These are phyloP conservation scores for Quambalaria eucalypti DNA, from an alignment of 1,284 basidiomycete species.

Conservation along the genomic window DNA sequence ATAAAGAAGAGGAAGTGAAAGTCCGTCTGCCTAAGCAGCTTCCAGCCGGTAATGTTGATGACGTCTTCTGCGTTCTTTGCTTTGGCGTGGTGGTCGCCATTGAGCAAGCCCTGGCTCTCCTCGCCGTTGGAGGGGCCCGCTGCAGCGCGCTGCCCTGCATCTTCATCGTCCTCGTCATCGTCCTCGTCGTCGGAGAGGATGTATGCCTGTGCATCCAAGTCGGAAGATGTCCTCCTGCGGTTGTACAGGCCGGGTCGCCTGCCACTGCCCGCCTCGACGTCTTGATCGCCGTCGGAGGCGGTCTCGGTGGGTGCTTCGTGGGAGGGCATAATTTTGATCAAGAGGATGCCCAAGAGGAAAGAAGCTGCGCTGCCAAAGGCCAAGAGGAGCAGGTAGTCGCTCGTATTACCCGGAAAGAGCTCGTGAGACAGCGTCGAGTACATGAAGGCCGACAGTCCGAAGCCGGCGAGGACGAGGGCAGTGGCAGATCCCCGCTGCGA, in stretches of 20 bases:
- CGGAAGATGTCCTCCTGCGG: slow-evolving; percentile 23
- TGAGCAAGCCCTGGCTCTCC: slow-evolving; percentile 2
- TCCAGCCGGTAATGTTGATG: slow-evolving; percentile 53
- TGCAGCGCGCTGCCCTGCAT: not conserved
- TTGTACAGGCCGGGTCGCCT: not conserved
- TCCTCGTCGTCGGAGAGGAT: slow-evolving; percentile 8
- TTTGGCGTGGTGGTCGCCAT: not conserved
- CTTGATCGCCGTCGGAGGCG: not conserved
- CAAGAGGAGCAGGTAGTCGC: slow-evolving; percentile 61
- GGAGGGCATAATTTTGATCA: slow-evolving; percentile 57
- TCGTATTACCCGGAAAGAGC: slow-evolving; percentile 63
- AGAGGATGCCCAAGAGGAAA: slow-evolving; percentile 60
- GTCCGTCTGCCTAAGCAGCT: slow-evolving; percentile 54
- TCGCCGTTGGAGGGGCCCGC: not conserved
- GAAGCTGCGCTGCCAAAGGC: slow-evolving; percentile 62
- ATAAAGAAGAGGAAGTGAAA: slow-evolving; percentile 68
- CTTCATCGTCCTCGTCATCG: not conserved
- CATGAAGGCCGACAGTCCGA: slow-evolving; percentile 70
- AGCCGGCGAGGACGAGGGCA: slow-evolving; percentile 68
- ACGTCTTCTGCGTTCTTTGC: not conserved
- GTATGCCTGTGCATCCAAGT: slow-evolving; percentile 25
- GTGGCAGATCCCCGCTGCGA: slow-evolving; percentile 62
- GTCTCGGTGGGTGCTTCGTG: slow-evolving; percentile 5
- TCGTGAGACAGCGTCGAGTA: slow-evolving; percentile 63
- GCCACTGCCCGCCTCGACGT: not conserved